Conservation (phyloP, 2,329 filamentous ascomycete species). For the Pseudogymnoascus sp. region DNA sequence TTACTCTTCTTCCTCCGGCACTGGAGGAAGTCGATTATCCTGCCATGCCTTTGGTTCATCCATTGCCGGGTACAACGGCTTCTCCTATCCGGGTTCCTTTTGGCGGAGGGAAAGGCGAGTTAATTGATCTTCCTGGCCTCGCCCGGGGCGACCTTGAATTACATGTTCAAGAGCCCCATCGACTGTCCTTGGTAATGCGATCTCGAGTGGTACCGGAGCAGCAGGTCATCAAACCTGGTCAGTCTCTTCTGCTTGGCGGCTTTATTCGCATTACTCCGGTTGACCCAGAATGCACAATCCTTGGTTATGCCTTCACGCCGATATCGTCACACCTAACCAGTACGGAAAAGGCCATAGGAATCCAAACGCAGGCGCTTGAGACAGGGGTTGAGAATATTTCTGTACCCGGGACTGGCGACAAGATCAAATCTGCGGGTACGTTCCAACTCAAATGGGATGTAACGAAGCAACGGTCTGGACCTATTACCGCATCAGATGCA, state of each 20-base stretch:
- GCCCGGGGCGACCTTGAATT: constrained; percentile 64
- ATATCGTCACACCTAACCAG: constrained; percentile 67
- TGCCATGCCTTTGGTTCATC: constrained; percentile 76
- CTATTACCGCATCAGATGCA: constrained; percentile 56
- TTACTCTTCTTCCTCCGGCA: constrained; percentile 64
- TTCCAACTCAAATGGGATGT: constrained; percentile 76
- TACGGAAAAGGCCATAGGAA: constrained; percentile 69
- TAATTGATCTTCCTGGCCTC: constrained; percentile 87
- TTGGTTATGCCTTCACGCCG: constrained; percentile 83
- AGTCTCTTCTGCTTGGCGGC: constrained; percentile 77
- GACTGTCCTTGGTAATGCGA: constrained; percentile 68
- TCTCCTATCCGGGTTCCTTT: constrained; percentile 92
- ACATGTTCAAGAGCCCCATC: constrained; percentile 60
- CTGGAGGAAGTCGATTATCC: constrained; percentile 69
- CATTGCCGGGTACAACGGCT: constrained; percentile 85
- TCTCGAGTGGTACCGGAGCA: constrained; percentile 67
- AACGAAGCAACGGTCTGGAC: constrained; percentile 69
- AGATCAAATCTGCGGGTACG: constrained; percentile 61
- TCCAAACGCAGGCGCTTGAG: constrained; percentile 57
- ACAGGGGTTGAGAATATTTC: constrained; percentile 57
- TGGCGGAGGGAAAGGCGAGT: constrained; percentile 74
- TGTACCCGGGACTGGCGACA: constrained; percentile 46
- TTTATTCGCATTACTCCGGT: constrained; percentile 79
- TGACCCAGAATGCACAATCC: constrained; percentile 54
- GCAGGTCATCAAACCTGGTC: constrained; percentile 60